phyloP scores from a whole-genome alignment of 352 stramenopile species.

The Globisporangium splendens region DNA sequence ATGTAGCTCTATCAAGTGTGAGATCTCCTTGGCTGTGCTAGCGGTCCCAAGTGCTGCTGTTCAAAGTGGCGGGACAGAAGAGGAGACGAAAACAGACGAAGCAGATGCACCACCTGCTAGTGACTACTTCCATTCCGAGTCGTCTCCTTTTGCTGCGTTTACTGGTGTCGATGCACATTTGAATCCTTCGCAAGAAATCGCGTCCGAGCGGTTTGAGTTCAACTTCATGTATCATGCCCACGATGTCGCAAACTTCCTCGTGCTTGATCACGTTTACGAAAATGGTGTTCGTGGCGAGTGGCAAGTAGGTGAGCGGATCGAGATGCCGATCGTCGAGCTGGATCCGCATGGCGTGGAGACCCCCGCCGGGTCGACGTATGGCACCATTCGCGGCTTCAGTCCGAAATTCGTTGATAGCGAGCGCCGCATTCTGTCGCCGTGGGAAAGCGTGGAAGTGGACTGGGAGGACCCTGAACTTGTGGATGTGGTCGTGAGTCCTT shows the following conservation, averaged over 20 bases:
- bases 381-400: slow-evolving; percentile 47
- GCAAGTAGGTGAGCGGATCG: slow-evolving; percentile 65
- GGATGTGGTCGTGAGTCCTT: slow-evolving; percentile 65
- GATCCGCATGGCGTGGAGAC: slow-evolving; percentile 58
- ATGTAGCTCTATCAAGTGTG: slow-evolving; percentile 64
- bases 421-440: slow-evolving; percentile 42
- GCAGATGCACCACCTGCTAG: slow-evolving; percentile 9
- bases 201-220: slow-evolving; percentile 52
- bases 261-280: slow-evolving; percentile 82
- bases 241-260: slow-evolving; percentile 80
- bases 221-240: slow-evolving; percentile 73
- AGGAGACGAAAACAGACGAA: slow-evolving; percentile 41
- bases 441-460: slow-evolving; percentile 71
- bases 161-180: slow-evolving; percentile 62
- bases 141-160: slow-evolving; percentile 60
- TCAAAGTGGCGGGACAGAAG: slow-evolving; percentile 3
- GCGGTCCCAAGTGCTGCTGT: slow-evolving; percentile 45
- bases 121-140: slow-evolving; percentile 34
- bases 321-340: slow-evolving; percentile 70
- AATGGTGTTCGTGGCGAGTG: slow-evolving; percentile 70
- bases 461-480: slow-evolving; percentile 75
- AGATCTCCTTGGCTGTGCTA: slow-evolving; percentile 64
- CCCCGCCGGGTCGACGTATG: slow-evolving; percentile 54
- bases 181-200: slow-evolving; percentile 24
- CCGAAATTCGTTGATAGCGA: slow-evolving; percentile 21